phyloP scores from a whole-genome alignment of 441 rosid genomes.

The Adansonia gregorii region DNA sequence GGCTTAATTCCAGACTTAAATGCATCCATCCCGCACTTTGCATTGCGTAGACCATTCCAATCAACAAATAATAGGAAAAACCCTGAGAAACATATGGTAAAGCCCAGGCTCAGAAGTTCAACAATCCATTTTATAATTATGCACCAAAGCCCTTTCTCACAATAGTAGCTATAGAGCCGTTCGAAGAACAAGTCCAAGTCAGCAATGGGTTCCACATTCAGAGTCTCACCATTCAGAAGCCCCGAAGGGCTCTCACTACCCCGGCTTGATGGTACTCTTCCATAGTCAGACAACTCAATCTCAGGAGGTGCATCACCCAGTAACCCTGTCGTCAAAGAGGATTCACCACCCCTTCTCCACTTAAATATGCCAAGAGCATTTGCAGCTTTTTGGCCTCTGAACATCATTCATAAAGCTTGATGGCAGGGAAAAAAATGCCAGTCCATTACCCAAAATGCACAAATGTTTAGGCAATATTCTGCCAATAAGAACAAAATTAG shows the following conservation, averaged over 20 bases:
- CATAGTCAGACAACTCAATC: constrained; percentile 82
- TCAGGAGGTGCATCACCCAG: constrained; percentile 78
- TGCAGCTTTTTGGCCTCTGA: constrained; percentile 62
- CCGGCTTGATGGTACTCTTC: constrained; percentile 86
- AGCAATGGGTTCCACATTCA: constrained; percentile 74
- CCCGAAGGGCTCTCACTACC: constrained; percentile 97
- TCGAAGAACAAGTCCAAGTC: constrained; percentile 95
- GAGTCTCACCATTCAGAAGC: constrained; percentile 90
- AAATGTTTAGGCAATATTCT: constrained; percentile 36
- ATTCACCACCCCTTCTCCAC: constrained; percentile 71
- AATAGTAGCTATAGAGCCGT: constrained; percentile 86
- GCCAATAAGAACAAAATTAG: constrained; percentile 29
- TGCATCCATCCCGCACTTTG: constrained; percentile 98
- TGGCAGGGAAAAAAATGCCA: constrained; percentile 56
- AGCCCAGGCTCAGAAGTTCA: constrained; percentile 85
- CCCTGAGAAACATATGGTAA: constrained; percentile 90
- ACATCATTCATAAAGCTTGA: constrained; percentile 74
- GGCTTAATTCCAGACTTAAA: constrained; percentile 94
- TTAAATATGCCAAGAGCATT: constrained; percentile 63
- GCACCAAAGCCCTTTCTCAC: constrained; percentile 98
- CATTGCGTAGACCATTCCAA: constrained; percentile 97
- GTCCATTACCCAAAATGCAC: constrained; percentile 73
- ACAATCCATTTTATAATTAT: constrained; percentile 93
- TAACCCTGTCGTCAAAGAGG: constrained; percentile 74
- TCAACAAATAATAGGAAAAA: constrained; percentile 90